phyloP scores from a whole-genome alignment of 78 protist species.

The Monosiga brevicollis region DNA sequence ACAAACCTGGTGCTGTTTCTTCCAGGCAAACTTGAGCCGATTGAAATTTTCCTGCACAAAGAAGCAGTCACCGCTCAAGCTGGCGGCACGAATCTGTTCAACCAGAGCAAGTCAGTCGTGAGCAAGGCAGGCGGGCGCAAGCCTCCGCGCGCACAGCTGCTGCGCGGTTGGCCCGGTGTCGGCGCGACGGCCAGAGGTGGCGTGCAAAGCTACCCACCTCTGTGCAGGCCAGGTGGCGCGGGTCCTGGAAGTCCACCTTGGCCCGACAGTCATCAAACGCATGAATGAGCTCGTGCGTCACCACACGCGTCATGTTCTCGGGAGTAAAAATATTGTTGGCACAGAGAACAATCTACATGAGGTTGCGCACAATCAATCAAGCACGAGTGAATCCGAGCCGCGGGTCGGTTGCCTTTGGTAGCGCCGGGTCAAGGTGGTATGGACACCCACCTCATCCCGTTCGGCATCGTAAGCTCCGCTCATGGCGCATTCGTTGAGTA shows the following conservation, averaged over 20 bases:
- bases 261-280: conserved; percentile 61
- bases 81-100: conserved; percentile 77
- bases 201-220: conserved; percentile 31
- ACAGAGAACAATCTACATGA: background rate
- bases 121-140: too few relatives aligned
- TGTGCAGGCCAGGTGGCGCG: conserved; percentile 63
- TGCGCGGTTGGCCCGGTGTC: background rate
- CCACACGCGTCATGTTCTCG: background rate
- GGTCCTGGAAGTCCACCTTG: conserved; percentile 42
- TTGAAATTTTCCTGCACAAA: conserved; percentile 13
- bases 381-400: background rate
- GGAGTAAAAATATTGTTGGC: background rate
- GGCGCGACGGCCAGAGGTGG: too few relatives aligned
- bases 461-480: background rate
- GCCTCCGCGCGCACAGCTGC: too few relatives aligned
- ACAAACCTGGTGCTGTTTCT: conserved; percentile 28
- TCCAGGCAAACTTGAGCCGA: conserved; percentile 12
- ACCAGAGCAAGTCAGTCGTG: too few relatives aligned
- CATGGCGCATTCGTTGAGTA: background rate
- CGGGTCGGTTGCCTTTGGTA: background rate
- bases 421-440: background rate
- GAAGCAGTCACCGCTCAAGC: conserved; percentile 68
- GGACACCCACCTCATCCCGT: background rate
- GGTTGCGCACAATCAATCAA: background rate
- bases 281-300: conserved; percentile 68